Percentiles rank a stretch among this genome's conserved stretches.
phyloP scores from a whole-genome alignment of 805 yeast genomes.

The Deakozyma indianensis region DNA sequence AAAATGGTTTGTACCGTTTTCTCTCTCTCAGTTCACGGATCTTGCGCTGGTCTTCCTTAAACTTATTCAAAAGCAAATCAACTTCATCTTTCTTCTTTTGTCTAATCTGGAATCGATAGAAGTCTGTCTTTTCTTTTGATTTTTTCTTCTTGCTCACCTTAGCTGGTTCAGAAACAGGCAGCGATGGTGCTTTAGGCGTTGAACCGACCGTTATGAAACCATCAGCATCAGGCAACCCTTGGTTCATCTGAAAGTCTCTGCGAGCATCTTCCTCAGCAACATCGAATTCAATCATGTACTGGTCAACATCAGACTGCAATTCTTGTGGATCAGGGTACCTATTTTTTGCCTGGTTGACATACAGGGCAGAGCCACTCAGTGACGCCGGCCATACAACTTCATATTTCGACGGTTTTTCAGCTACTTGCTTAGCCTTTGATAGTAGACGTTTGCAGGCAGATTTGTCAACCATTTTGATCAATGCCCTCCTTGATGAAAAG shows the following conservation, averaged over 20 bases:
- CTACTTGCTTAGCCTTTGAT: slow-evolving; percentile 40
- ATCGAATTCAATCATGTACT: slow-evolving; percentile 53
- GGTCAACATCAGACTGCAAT: slow-evolving; percentile 42
- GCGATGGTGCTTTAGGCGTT: slow-evolving; percentile 49
- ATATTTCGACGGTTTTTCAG: slow-evolving; percentile 11
- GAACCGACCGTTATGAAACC: slow-evolving; percentile 90
- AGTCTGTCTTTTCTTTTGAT: slow-evolving; percentile 72
- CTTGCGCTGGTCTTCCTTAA: slow-evolving; percentile 82
- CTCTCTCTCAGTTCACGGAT: slow-evolving; percentile 65
- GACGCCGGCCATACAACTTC: slow-evolving; percentile 13
- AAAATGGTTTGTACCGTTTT: slow-evolving; percentile 78
- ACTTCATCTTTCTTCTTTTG: slow-evolving; percentile 86
- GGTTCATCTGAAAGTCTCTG: slow-evolving; percentile 14
- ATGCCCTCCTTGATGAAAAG: slow-evolving; percentile 33
- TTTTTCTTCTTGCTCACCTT: slow-evolving; percentile 36
- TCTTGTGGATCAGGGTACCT: slow-evolving; percentile 31
- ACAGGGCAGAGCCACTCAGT: slow-evolving; percentile 12
- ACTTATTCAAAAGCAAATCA: slow-evolving; percentile 70
- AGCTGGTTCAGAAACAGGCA: slow-evolving; percentile 9
- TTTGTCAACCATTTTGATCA: slow-evolving; percentile 62
- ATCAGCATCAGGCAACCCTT: slow-evolving; percentile 69
- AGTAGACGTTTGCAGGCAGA: slow-evolving; percentile 52
- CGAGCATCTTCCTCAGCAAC: slow-evolving; percentile 43
- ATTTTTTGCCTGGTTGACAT: slow-evolving; percentile 27
- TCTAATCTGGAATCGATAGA: slow-evolving; percentile 91